phyloP scores from a whole-genome alignment of 2,329 filamentous ascomycete species.

The Camptophora hylomeconis region DNA sequence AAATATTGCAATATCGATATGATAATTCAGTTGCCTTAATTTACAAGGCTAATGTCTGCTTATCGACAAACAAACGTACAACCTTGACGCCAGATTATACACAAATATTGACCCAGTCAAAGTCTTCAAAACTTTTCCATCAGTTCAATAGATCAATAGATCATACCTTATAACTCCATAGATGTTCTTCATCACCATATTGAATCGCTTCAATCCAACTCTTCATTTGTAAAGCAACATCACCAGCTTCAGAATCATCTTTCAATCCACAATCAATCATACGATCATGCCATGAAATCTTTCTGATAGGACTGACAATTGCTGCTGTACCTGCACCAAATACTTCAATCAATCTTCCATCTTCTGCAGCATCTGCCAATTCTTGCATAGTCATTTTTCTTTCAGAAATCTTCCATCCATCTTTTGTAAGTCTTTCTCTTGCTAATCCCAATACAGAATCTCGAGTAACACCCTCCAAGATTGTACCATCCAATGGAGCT shows the following conservation, averaged over 20 bases:
- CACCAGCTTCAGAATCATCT: slow-evolving; percentile 72
- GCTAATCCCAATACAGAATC: slow-evolving; percentile 84
- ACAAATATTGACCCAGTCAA: too few species aligned
- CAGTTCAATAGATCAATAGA: slow-evolving; percentile 1
- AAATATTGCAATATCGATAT: too few species aligned
- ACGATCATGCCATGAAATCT: slow-evolving; percentile 77
- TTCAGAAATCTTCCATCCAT: slow-evolving; percentile 83
- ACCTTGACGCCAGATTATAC: too few species aligned
- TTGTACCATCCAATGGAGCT: slow-evolving; percentile 92
- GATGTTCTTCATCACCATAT: slow-evolving; percentile 84
- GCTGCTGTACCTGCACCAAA: slow-evolving; percentile 92
- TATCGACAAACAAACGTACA: too few species aligned
- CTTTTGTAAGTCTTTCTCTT: slow-evolving; percentile 63
- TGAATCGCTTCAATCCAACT: slow-evolving; percentile 92
- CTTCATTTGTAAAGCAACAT: slow-evolving; percentile 78
- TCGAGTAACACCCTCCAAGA: slow-evolving; percentile 85
- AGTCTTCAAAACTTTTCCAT: too few species aligned
- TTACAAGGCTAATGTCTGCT: too few species aligned
- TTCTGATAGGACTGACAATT: slow-evolving; percentile 79
- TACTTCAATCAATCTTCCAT: slow-evolving; percentile 80
- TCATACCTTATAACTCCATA: slow-evolving; percentile 52
- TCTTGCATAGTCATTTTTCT: slow-evolving; percentile 87
- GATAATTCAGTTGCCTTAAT: too few species aligned
- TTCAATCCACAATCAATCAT: slow-evolving; percentile 71
- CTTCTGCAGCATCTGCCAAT: slow-evolving; percentile 63